phyloP scores from a whole-genome alignment of 2,329 filamentous ascomycete species.

The Diplodia intermedia region DNA sequence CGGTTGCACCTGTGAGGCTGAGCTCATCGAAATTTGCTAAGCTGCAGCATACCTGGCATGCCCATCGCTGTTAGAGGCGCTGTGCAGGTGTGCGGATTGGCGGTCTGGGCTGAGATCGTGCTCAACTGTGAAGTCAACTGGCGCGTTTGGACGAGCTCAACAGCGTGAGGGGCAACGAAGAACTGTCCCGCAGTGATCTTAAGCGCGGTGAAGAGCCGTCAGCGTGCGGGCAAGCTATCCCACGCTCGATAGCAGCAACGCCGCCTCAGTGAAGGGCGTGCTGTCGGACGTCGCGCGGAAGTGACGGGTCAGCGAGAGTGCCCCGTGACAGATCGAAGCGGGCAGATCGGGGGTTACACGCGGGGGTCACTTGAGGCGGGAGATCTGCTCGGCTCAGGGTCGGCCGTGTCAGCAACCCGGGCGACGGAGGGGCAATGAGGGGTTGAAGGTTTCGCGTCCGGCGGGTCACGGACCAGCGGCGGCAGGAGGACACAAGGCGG shows the following conservation, averaged over 20 bases:
- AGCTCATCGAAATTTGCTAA: neutral
- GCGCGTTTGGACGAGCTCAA: neutral
- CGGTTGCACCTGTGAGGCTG: neutral
- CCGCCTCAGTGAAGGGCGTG: neutral
- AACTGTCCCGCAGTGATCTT: neutral
- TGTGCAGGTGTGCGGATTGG: neutral
- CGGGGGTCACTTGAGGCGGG: constrained; percentile 7
- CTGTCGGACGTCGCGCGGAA: neutral
- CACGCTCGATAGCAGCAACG: neutral
- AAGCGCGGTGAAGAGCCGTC: neutral
- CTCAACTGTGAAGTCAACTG: neutral
- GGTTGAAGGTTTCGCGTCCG: constrained; percentile 9
- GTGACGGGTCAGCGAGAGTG: neutral
- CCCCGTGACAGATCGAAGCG: neutral
- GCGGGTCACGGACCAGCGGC: constrained; percentile 30
- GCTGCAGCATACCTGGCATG: neutral
- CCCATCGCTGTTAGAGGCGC: neutral
- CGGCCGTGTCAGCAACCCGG: constrained; percentile 26
- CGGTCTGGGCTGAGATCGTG: neutral
- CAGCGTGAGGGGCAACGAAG: neutral
- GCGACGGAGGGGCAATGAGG: constrained; percentile 8
- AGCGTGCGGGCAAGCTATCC: neutral
- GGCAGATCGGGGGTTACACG: constrained; percentile 21
- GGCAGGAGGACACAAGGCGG: constrained; percentile 13
- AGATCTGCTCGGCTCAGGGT: constrained; percentile 19